phyloP scores from a whole-genome alignment of 75 land plant species.

The Ceratopteris richardii region DNA sequence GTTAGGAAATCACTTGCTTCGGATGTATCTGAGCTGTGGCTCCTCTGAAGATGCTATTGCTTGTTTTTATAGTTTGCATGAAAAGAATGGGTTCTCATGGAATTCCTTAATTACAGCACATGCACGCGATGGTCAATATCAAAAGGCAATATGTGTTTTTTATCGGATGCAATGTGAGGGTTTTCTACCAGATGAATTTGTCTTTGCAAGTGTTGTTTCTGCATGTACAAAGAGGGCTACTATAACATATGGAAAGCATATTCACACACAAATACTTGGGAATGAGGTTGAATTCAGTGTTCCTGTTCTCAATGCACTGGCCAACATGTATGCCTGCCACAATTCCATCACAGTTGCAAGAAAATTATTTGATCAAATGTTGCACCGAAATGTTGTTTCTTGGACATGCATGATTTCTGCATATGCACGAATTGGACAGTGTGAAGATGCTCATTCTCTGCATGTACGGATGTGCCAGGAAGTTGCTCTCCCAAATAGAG shows the following conservation, averaged over 20 bases:
- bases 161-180: conserved; percentile 12
- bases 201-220: conserved; percentile 10
- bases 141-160: conserved; percentile 17
- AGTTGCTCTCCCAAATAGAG: conserved; percentile 1
- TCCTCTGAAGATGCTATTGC: too few relatives aligned
- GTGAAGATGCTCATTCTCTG: conserved; percentile 2
- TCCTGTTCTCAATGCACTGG: conserved; percentile 12
- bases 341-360: conserved; percentile 6
- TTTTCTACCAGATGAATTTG: conserved; percentile 15
- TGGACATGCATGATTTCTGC: conserved; percentile 24
- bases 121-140: conserved; percentile 14
- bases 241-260: conserved; percentile 1
- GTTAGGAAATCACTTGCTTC: too few relatives aligned
- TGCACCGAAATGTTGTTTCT: conserved; percentile 19
- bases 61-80: background rate
- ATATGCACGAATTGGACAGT: conserved; percentile 8
- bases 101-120: conserved; percentile 28
- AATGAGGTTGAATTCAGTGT: conserved; percentile 6
- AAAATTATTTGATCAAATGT: conserved; percentile 12
- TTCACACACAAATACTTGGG: conserved; percentile 8
- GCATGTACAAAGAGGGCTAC: conserved; percentile 11
- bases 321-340: conserved; percentile 15
- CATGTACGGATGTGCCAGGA: conserved; percentile 8
- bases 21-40: too few relatives aligned
- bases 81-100: conserved; percentile 22